Evolutionary conservation across 768 basidiomycete species (phyloP), one percentile per base, ranked within the genome.

Genomic region (Amanita rimosa): DNA sequence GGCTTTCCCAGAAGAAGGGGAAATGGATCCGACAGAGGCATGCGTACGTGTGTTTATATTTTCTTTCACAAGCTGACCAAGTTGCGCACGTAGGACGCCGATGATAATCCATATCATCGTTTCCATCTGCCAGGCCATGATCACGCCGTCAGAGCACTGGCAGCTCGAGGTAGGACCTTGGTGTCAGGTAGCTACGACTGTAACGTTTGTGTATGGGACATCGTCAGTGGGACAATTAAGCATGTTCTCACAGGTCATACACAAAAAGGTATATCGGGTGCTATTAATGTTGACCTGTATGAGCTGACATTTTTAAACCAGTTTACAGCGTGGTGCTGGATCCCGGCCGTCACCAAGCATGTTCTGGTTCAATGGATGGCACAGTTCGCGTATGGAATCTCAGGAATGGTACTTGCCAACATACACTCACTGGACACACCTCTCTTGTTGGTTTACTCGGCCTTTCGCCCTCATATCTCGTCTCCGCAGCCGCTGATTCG

Each of bases 331-430:
- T 98, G 45, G 92, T 94, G 9, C 76, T 94, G 35, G 95, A 98
- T 61, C 75, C 82, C 35, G 69, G 72, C 41, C 86, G 93, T 16
- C 81, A 90, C 47, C 88, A 93, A 61, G 91, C 91, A 22, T 93
- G 90, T 55, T 98, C 96, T 2, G 95, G 95, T 6, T 97, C 94
- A 3, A 95, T 97, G 94, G 95, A 98, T 63, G 88, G 91, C 40
- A 94, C 91, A 1, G 94, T 98, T 53, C 88, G 90, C 43, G 80
- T 99, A 31, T 99, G 95, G 95, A 85, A 87, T 56, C 70, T 95
- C 31, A 76, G 74, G 44, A 90, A 76, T 2, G 95, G 95, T 0
- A 74, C 82, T 58, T 88, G 84, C 51, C 73, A 82, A 27, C 81
- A 89, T 58, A 81, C 81, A 2, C 72, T 98, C 19, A 81, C 83